Base-by-base conservation (phyloP, 768 basidiomycete genomes). In the Lentinus tigrinus region DNA sequence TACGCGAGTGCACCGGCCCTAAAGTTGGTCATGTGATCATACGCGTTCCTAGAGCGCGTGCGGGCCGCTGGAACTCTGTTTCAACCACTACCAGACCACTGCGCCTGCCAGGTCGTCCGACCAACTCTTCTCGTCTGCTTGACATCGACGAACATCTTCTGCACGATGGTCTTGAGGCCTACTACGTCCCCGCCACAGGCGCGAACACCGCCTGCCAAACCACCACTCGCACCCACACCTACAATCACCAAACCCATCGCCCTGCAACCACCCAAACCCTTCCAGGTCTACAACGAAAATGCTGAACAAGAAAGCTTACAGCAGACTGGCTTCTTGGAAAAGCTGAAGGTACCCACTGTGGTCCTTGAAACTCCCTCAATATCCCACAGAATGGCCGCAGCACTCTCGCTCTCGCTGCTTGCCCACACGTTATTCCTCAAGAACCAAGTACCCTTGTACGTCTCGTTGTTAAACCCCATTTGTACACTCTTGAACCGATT, bases 371-470 rank as follows among this genome's bases (percentile, higher is more conserved):
- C 76, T 3, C 80, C 84, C 10, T 57, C 64, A 1, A 78, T 92
- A 19, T 78, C 80, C 21, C 82, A 84, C 54, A 73, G 72, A 5
- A 76, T 87, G 69, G 90, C 90, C 10, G 83, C 86, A 1, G 78
- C 79, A 21, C 78, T 93, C 2, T 83, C 88, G 2, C 75, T 78
- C 13, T 82, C 80, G 57, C 70, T 91, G 26, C 73, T 93, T 0
- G 83, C 84, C 0, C 89, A 91, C 66, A 78, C 91, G 2, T 69
- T 92, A 17, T 93, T 89, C 66, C 73, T 92, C 54, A 93, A 92
- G 69, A 87, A 81, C 61, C 90, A 92, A 64, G 77, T 91, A 0
- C 90, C 89, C 1, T 84, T 91, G 89, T 91, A 65, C 72, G 89
- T 80, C 24, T 31, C 13, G 43, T 19, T 21, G 19, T 21, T n/a